Evolutionary conservation across 352 stramenopile genomes (phyloP), one percentile per base, ranked within the genome.

Genomic region (Phytophthora tentaculata): DNA sequence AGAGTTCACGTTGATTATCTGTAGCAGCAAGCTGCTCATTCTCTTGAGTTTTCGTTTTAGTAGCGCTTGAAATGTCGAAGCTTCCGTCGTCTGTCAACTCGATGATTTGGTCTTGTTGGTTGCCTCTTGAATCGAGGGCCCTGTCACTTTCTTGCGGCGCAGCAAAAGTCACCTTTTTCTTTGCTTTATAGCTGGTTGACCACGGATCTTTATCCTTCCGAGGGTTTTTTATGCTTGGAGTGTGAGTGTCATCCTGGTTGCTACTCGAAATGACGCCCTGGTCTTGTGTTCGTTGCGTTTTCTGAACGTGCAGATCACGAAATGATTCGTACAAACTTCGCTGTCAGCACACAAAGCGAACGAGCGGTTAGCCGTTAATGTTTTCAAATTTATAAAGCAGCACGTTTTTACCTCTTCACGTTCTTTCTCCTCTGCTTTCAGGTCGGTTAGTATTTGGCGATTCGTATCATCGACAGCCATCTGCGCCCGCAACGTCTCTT

Each of bases 401-500:
- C 12, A 54, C 29, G 13, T 0, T n/a, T 51, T 1, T 57, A 92
- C 84, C 73, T 95, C 87, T 76, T 95, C 87, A 13, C 84, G 79
- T 51, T 81, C 56, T 56, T 94, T 95, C 51, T 95, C 87, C 17
- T 90, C 79, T 1, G 81, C 82, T 47, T 95, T 94, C 16, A 93
- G 66, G 52, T 95, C 85, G 4, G 67, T 64, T 10, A 95, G 67
- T 19, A 93, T 77, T 60, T 94, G 85, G 4, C 85, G 82, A 49
- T 92, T 92, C 8, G 71, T 64, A 45, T 95, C 85, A 41, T 94
- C 87, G 9, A 95, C 80, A 1, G 80, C 81, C 88, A 95, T 94
- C 56, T 95, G 88, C 3, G 86, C 88, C 3, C 88, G 82, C 29
- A 95, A 64, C 12, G 83, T 89, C 23, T 88, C 80, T 53, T 90